Evolutionary conservation across 2,329 filamentous ascomycete genomes (phyloP).

Genomic region (Aureobasidium sp.): DNA sequence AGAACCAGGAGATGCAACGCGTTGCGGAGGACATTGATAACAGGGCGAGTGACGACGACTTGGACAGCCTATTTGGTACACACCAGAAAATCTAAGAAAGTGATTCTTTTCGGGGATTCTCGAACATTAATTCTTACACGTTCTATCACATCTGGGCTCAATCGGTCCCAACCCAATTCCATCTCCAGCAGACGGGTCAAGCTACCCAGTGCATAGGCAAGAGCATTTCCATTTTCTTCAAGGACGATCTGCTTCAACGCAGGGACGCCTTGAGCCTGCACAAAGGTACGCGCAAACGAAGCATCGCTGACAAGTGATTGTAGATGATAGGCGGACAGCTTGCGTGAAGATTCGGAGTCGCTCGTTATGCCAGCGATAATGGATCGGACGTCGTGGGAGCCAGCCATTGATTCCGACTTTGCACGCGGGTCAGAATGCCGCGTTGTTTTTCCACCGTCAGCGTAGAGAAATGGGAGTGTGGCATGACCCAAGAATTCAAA

Average conservation of each 20-base stretch:
- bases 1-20: conserved; percentile 96
- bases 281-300: conserved; percentile 93
- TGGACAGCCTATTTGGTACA: conserved; percentile 56
- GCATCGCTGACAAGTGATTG: conserved; percentile 93
- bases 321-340: conserved; percentile 98
- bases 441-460: neutral
- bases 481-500: neutral
- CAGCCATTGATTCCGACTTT: conserved; percentile 20
- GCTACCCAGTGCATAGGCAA: conserved; percentile 90
- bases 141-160: conserved; percentile 62
- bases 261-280: conserved; percentile 74
- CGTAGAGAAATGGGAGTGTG: neutral
- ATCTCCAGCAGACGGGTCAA: conserved; percentile 83
- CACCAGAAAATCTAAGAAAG: conserved; percentile 11
- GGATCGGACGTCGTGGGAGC: conserved; percentile 24
- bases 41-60: conserved; percentile 84
- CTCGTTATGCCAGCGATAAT: conserved; percentile 49
- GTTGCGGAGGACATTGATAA: conserved; percentile 94
- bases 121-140: conserved; percentile 40
- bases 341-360: conserved; percentile 80
- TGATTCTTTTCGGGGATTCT: neutral
- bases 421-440: neutral
- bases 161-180: conserved; percentile 95
- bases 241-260: conserved; percentile 77
- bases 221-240: conserved; percentile 79